phyloP scores from a whole-genome alignment of 2,329 filamentous ascomycete genomes.

The Colletotrichum scovillei region DNA sequence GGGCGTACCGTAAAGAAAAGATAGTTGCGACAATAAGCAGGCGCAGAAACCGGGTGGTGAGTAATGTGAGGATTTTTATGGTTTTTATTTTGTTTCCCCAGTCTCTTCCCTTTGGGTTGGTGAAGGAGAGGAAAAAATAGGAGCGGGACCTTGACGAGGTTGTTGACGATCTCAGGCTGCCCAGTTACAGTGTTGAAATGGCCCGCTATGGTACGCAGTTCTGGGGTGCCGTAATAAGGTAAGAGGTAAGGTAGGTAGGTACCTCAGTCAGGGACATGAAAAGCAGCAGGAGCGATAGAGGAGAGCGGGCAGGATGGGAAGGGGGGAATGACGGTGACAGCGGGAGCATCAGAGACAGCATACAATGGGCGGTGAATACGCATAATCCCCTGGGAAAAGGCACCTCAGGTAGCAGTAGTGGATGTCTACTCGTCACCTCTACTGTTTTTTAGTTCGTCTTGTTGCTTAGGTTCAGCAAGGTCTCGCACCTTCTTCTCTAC shows the following conservation, averaged over 20 bases:
- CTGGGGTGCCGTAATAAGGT: not conserved
- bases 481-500: not conserved
- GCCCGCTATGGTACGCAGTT: not conserved
- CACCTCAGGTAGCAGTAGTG: not conserved
- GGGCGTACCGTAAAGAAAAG: slow-evolving; percentile 24
- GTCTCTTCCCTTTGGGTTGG: not conserved
- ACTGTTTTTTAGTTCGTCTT: not conserved
- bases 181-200: not conserved
- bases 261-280: not conserved
- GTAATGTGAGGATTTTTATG: not conserved
- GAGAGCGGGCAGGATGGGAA: no score
- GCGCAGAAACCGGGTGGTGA: slow-evolving; percentile 1
- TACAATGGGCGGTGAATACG: not conserved
- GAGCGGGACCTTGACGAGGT: slow-evolving; percentile 31
- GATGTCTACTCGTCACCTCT: not conserved
- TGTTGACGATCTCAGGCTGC: slow-evolving; percentile 24
- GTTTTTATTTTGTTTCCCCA: slow-evolving; percentile 3
- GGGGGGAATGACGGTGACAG: not conserved
- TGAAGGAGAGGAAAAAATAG: slow-evolving; percentile 8
- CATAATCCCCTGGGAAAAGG: not conserved
- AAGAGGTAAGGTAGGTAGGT: not conserved
- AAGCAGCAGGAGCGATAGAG: not conserved
- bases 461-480: not conserved
- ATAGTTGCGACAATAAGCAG: slow-evolving; percentile 25
- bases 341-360: not conserved